These are phyloP conservation scores for Botryosphaeria agaves DNA, from an alignment of 2,329 filamentous ascomycete species.

Conservation along the genomic window DNA sequence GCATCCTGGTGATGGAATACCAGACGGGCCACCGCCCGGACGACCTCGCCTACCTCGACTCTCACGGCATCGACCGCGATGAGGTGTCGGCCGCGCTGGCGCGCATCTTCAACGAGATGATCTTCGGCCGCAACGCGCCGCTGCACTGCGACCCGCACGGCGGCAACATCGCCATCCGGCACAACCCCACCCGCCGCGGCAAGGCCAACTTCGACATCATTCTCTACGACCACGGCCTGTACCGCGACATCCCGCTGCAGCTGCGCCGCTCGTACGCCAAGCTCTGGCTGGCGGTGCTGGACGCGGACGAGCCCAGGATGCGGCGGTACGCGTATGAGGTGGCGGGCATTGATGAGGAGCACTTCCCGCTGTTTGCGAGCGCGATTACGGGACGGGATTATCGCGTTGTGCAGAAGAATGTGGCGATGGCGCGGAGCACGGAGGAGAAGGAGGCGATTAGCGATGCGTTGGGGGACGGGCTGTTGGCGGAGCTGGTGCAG, in stretches of 20 bases:
- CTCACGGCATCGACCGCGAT: constrained; percentile 76
- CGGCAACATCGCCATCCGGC: constrained; percentile 83
- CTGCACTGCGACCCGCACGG: constrained; percentile 95
- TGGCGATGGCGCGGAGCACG: constrained; percentile 42
- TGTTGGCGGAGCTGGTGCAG: constrained; percentile 76
- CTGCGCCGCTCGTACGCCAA: constrained; percentile 82
- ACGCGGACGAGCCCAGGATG: constrained; percentile 75
- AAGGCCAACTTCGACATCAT: constrained; percentile 80
- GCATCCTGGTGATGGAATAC: constrained; percentile 91
- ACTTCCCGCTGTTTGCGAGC: constrained; percentile 88
- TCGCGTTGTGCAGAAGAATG: constrained; percentile 47
- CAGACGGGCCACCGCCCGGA: constrained; percentile 76
- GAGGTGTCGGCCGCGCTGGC: constrained; percentile 86
- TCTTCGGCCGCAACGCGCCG: constrained; percentile 76
- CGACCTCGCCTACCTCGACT: constrained; percentile 73
- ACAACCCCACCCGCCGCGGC: constrained; percentile 43
- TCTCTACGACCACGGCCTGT: constrained; percentile 91
- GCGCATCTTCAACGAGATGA: constrained; percentile 98
- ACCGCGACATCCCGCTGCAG: constrained; percentile 70
- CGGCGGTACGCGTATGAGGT: constrained; percentile 77
- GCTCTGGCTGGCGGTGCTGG: constrained; percentile 91
- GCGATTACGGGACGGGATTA: constrained; percentile 94
- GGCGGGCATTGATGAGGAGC: constrained; percentile 70
- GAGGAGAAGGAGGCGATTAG: constrained; percentile 80
- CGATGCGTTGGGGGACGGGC: constrained; percentile 66